Conservation (phyloP, 78 protist genomes). For the Carpediemonas membranifera region DNA sequence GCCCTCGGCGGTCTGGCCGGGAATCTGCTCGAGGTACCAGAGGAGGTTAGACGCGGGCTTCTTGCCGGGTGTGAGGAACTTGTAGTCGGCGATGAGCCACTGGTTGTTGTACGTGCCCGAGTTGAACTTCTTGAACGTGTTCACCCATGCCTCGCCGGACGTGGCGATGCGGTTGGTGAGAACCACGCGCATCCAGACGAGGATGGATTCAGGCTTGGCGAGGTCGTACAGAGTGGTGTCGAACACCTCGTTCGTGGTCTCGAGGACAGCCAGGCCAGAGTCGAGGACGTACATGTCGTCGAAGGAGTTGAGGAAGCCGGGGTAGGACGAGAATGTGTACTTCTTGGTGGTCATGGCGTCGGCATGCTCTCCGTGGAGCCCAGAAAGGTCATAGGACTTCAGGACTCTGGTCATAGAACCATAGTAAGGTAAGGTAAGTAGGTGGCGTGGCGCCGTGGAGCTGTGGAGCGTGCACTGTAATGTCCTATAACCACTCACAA, state of each 20-base stretch:
- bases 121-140: conserved; percentile 19
- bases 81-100: conserved; percentile 48
- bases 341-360: not conserved
- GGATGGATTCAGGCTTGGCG: conserved; percentile 21
- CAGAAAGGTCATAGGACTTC: conserved; percentile 15
- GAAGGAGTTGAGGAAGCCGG: conserved; percentile 20
- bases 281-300: conserved; percentile 31
- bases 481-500: too few relatives aligned
- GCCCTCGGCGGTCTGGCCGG: conserved; percentile 40
- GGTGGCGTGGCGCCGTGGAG: too few relatives aligned
- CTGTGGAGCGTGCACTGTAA: too few relatives aligned
- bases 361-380: not conserved
- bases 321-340: conserved; percentile 17
- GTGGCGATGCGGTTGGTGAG: conserved; percentile 45
- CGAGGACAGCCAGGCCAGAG: conserved; percentile 10
- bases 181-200: conserved; percentile 45
- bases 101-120: conserved; percentile 72
- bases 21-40: conserved; percentile 67
- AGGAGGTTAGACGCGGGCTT: conserved; percentile 38
- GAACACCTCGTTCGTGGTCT: conserved; percentile 36
- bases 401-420: conserved; percentile 21
- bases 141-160: conserved; percentile 42
- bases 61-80: conserved; percentile 43
- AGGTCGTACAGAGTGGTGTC: conserved; percentile 26
- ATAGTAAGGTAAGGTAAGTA: too few relatives aligned